These are phyloP conservation scores for Wickerhamiella slavikovae DNA, from an alignment of 805 yeast species.

Conservation along the genomic window DNA sequence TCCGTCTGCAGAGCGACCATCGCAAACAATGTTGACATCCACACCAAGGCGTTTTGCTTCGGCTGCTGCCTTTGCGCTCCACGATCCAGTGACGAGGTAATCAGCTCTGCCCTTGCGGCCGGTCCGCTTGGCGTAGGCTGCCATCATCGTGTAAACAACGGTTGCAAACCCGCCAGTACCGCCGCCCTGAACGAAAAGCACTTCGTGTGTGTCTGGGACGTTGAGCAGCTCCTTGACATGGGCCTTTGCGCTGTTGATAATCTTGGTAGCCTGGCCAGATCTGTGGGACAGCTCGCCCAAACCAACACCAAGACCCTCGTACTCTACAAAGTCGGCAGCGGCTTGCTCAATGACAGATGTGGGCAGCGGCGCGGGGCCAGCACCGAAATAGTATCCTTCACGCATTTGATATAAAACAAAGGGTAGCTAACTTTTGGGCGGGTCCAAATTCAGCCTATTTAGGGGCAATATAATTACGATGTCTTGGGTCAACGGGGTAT, in stretches of 20 bases:
- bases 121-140: slow-evolving; percentile 47
- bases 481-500: no score
- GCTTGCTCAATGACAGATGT: slow-evolving; percentile 71
- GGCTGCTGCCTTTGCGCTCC: slow-evolving; percentile 78
- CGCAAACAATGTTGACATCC: slow-evolving; percentile 45
- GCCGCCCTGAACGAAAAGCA: slow-evolving; percentile 92
- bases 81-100: slow-evolving; percentile 76
- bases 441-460: no score
- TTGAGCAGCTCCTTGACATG: slow-evolving; percentile 41
- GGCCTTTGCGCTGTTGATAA: slow-evolving; percentile 57
- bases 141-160: slow-evolving; percentile 60
- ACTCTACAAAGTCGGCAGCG: slow-evolving; percentile 61
- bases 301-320: slow-evolving; percentile 54
- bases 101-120: slow-evolving; percentile 67
- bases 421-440: no score
- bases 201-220: slow-evolving; percentile 85
- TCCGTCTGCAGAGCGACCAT: slow-evolving; percentile 34
- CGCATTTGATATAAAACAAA: no score
- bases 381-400: slow-evolving; percentile 51
- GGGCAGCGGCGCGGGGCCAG: slow-evolving; percentile 96
- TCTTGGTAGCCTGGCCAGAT: slow-evolving; percentile 56
- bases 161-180: slow-evolving; percentile 94
- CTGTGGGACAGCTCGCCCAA: slow-evolving; percentile 95
- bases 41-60: slow-evolving; percentile 75
- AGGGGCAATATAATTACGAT: no score